Conservation (phyloP, 2,329 filamentous ascomycete genomes). For the Phaeophleospora eucalypticola region DNA sequence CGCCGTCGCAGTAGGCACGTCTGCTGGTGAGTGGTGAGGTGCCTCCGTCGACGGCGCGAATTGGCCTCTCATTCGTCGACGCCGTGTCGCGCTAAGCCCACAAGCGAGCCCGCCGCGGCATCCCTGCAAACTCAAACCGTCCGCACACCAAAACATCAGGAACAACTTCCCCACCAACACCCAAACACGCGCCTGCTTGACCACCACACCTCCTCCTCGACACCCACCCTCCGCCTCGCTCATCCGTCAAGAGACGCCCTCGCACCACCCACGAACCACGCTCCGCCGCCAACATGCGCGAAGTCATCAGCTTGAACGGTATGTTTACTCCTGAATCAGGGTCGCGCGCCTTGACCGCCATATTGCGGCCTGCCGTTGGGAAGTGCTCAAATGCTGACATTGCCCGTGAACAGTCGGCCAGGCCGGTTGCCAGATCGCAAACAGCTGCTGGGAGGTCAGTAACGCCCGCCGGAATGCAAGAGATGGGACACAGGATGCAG, state of each 20-base stretch:
- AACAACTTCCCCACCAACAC: slow-evolving; percentile 14
- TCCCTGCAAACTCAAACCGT: not conserved
- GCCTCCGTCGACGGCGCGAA: not conserved
- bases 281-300: slow-evolving; percentile 72
- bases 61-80: slow-evolving; percentile 1
- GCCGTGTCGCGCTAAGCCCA: not conserved
- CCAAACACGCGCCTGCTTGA: slow-evolving; percentile 9
- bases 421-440: slow-evolving; percentile 99
- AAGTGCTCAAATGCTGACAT: slow-evolving; percentile 46
- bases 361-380: slow-evolving; percentile 13
- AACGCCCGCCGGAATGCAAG: slow-evolving; percentile 21
- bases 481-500: slow-evolving; percentile 10
- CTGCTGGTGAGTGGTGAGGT: no score
- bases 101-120: not conserved
- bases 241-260: slow-evolving; percentile 20
- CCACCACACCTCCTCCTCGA: slow-evolving; percentile 11
- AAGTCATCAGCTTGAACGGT: slow-evolving; percentile 99
- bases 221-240: slow-evolving; percentile 8
- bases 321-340: slow-evolving; percentile 36
- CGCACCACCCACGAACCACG: slow-evolving; percentile 4
- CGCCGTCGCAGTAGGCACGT: no score
- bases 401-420: slow-evolving; percentile 77
- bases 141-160: not conserved
- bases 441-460: slow-evolving; percentile 99
- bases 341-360: slow-evolving; percentile 42